A percentile compares a stretch with the other conserved stretches of the same genome.
phyloP scores from a whole-genome alignment of 208 protist species.

The Crithidia sp. region DNA sequence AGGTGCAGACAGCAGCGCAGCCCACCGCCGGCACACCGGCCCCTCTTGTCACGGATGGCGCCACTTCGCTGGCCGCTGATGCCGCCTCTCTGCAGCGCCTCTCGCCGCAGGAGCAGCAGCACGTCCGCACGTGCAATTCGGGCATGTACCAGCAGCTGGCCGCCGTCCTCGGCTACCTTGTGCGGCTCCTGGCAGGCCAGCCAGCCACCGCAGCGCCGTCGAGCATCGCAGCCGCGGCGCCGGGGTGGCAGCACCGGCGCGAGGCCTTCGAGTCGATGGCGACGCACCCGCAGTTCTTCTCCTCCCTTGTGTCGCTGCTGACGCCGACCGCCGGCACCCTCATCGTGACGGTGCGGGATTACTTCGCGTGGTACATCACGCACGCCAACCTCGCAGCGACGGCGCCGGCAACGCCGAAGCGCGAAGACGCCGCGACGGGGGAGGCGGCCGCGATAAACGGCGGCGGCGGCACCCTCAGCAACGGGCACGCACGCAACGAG shows the following conservation, averaged over 20 bases:
- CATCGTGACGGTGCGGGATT: constrained; percentile 74
- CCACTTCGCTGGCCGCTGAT: constrained; percentile 29
- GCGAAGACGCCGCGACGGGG: background rate
- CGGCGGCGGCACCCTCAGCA: background rate
- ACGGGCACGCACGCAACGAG: background rate
- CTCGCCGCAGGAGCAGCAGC: constrained; percentile 84
- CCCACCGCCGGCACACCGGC: background rate
- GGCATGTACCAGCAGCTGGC: constrained; percentile 90
- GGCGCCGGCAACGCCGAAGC: background rate
- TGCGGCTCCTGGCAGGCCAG: constrained; percentile 47
- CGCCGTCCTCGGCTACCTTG: constrained; percentile 64
- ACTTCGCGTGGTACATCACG: constrained; percentile 80
- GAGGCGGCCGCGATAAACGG: background rate
- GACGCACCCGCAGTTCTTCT: constrained; percentile 59
- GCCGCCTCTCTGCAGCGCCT: constrained; percentile 46
- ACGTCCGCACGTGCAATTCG: constrained; percentile 76
- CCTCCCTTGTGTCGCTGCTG: constrained; percentile 70
- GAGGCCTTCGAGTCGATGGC: constrained; percentile 50
- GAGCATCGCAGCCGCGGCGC: constrained; percentile 8
- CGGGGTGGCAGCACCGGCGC: constrained; percentile 18
- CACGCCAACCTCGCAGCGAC: constrained; percentile 9
- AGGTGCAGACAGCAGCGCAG: constrained; percentile 49
- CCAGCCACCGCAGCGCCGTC: background rate
- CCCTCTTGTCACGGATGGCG: background rate
- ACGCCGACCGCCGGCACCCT: constrained; percentile 59